These are phyloP conservation scores for Hypoxylon perforatum DNA, from an alignment of 495 filamentous ascomycete species.

Conservation along the genomic window DNA sequence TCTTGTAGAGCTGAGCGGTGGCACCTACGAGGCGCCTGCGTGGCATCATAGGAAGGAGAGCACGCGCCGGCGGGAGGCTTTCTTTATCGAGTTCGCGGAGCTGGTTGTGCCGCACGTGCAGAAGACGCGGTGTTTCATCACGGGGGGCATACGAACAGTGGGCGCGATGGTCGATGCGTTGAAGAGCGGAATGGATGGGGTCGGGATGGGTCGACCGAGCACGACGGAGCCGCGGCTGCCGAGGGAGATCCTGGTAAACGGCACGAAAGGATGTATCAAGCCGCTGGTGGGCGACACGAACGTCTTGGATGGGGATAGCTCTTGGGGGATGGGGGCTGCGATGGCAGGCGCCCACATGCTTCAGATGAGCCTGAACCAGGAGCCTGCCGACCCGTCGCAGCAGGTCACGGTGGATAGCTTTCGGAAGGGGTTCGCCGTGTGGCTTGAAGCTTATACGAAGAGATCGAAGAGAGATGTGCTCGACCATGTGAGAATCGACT, in stretches of 20 bases:
- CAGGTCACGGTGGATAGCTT: constrained; percentile 17
- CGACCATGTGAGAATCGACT: constrained; percentile 29
- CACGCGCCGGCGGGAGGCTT: constrained; percentile 68
- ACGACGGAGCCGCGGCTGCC: constrained; percentile 64
- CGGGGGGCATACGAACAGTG: constrained; percentile 70
- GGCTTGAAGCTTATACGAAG: constrained; percentile 22
- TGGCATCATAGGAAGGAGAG: constrained; percentile 65
- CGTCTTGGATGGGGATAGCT: constrained; percentile 21
- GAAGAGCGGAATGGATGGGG: constrained; percentile 63
- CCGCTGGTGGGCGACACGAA: constrained; percentile 34
- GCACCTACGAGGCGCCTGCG: constrained; percentile 68
- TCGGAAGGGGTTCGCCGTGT: constrained; percentile 26
- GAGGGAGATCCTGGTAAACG: constrained; percentile 60
- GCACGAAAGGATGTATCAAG: constrained; percentile 58
- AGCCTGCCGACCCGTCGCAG: constrained; percentile 59
- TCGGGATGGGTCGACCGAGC: constrained; percentile 65
- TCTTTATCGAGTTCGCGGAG: constrained; percentile 75
- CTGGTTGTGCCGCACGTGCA: constrained; percentile 64
- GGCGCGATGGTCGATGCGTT: constrained; percentile 71
- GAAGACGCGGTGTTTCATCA: constrained; percentile 68
- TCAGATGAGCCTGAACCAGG: constrained; percentile 63
- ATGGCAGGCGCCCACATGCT: constrained; percentile 48
- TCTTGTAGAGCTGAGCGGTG: constrained; percentile 72
- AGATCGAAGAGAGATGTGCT: constrained; percentile 33
- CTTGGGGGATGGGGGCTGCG: constrained; percentile 26